Evolutionary conservation across 2,329 filamentous ascomycete species (phyloP), one percentile per base, ranked within the genome.

Genomic region (Coleophoma eucalyptorum): DNA sequence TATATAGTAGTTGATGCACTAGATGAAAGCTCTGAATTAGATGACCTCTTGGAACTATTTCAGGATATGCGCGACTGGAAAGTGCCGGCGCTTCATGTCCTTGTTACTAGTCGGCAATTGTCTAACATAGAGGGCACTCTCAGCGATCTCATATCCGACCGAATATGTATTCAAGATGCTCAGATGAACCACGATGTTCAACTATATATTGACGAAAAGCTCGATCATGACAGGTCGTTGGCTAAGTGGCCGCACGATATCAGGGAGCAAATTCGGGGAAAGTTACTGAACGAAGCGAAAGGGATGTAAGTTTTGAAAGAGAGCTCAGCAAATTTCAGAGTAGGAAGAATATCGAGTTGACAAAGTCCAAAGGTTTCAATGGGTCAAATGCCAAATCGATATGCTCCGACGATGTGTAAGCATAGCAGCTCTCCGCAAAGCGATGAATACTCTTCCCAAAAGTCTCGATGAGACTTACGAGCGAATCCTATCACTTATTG

Each of bases 331-430:
- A 11, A 38, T 62, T 58, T 34, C 19, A 18, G 3, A 13, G 12
- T 13, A n/a, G 7, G 2, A 16, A 5, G n/a, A 18, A 19, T 13
- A 19, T 7, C 19, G 12, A 6, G 6, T 7, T 43, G 12, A 43
- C n/a, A 13, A 10, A 19, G 6, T 38, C 20, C 12, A 57, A 48
- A 70, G 64, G 57, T 74, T 63, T 55, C 63, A 62, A 44, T 69
- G 66, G 67, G 67, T 66, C 1, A 62, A 64, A 37, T 69, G 67
- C 46, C 65, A 69, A 50, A 55, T 69, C 21, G 57, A 60, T 38
- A 60, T 58, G 40, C 50, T 70, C 1, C 46, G 48, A 50, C 35
- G 45, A 45, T 61, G 55, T 42, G 20, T 58, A 41, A 55, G 58
- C 41, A 50, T 49, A 19, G 66, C 54, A 13, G 46, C 44, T 11